Evolutionary conservation across 371 early-diverging fungal species (phyloP).

Genomic region (Mycotypha africana): DNA sequence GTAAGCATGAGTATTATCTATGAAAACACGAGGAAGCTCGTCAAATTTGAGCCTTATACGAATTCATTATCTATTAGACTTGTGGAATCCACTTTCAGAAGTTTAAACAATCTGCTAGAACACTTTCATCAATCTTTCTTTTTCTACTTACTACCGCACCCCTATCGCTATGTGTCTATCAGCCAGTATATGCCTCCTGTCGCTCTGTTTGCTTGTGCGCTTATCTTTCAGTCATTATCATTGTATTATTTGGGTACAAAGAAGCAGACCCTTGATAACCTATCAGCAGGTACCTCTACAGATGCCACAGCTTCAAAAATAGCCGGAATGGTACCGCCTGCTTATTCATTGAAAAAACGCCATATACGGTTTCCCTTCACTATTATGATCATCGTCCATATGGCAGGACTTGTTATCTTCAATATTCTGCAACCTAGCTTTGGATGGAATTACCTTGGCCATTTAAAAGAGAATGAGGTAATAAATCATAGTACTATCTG

Average conservation of each 20-base stretch:
- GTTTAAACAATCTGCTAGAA: constrained; percentile 90
- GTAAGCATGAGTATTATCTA: too few species aligned
- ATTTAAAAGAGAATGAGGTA: constrained; percentile 10
- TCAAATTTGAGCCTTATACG: too few species aligned
- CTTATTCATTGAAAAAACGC: constrained; percentile 27
- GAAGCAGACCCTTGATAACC: too few species aligned
- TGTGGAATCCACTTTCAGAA: constrained; percentile 80
- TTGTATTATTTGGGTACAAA: constrained; percentile 36
- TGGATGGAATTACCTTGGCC: constrained; percentile 10
- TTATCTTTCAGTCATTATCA: constrained; percentile 50
- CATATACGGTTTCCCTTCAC: constrained; percentile 27
- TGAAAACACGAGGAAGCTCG: too few species aligned
- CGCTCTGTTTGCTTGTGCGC: constrained; percentile 59
- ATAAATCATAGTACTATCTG: not conserved
- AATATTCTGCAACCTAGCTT: constrained; percentile 31
- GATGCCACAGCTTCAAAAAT: constrained; percentile 6
- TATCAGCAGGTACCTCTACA: too few species aligned
- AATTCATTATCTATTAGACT: constrained; percentile 26
- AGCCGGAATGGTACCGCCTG: constrained; percentile 8
- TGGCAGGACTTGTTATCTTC: constrained; percentile 33
- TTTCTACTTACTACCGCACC: constrained; percentile 85
- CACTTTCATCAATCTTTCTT: constrained; percentile 95
- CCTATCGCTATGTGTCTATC: constrained; percentile 78
- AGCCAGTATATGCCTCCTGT: constrained; percentile 86
- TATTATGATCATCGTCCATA: constrained; percentile 26